Conservation (phyloP, 1,284 basidiomycete species). For the Moesziomyces parantarcticus region DNA sequence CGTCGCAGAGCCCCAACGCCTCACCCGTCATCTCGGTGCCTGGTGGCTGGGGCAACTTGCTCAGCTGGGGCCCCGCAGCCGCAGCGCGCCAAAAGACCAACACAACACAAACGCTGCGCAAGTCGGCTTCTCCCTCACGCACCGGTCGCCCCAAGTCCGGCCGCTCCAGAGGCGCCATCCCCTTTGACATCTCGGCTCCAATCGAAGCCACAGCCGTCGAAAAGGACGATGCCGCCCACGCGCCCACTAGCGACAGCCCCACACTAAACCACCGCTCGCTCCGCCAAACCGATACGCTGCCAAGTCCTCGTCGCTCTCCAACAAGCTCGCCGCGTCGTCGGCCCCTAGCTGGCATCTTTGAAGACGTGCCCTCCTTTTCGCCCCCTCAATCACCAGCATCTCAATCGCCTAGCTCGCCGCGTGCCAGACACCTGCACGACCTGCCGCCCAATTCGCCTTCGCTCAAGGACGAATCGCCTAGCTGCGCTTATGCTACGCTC, state of each 20-base stretch:
- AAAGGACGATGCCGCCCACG: conserved; percentile 11
- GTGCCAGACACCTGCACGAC: conserved; percentile 9
- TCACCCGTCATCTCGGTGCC: conserved; percentile 25
- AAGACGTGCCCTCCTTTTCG: conserved; percentile 18
- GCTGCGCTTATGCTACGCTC: conserved; percentile 40
- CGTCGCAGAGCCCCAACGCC: conserved; percentile 2
- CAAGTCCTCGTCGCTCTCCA: conserved; percentile 10
- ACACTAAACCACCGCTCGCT: not conserved
- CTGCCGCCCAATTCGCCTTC: conserved; percentile 18
- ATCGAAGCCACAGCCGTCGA: conserved; percentile 15
- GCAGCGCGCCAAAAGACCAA: conserved; percentile 19
- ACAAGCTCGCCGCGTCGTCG: conserved; percentile 28
- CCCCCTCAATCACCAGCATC: conserved; percentile 19
- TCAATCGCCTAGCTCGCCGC: conserved; percentile 17
- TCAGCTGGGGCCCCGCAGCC: conserved; percentile 46
- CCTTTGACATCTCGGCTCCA: conserved; percentile 37
- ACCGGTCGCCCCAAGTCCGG: conserved; percentile 4
- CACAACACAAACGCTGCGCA: conserved; percentile 5
- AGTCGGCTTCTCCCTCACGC: conserved; percentile 28
- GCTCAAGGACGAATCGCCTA: conserved; percentile 26
- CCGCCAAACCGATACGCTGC: conserved; percentile 5
- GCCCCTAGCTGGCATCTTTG: conserved; percentile 38
- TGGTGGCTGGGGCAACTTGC: conserved; percentile 42
- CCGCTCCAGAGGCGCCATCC: conserved; percentile 32
- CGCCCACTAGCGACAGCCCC: not conserved